phyloP scores from a whole-genome alignment of 2,329 filamentous ascomycete species.

The Tolypocladium pustulatum region DNA sequence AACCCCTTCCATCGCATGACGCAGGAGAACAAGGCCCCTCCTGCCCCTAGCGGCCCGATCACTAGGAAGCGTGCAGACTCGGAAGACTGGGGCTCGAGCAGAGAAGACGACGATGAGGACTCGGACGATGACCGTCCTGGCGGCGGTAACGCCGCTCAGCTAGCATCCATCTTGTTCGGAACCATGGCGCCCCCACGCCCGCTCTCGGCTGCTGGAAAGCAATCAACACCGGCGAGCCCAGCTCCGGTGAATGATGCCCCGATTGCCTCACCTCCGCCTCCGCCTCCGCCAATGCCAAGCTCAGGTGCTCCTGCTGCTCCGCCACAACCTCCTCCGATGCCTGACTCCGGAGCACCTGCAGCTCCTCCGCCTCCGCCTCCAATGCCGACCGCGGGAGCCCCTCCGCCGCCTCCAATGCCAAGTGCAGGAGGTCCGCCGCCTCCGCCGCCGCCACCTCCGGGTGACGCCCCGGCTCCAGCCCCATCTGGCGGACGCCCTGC shows the following conservation, averaged over 20 bases:
- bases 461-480: slow-evolving; percentile 31
- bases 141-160: slow-evolving; percentile 76
- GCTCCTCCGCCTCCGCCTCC: slow-evolving; percentile 20
- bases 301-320: slow-evolving; percentile 12
- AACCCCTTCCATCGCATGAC: slow-evolving; percentile 92
- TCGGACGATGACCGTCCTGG: slow-evolving; percentile 72
- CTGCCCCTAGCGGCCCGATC: slow-evolving; percentile 38
- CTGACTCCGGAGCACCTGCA: slow-evolving; percentile 13
- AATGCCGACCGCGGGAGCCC: slow-evolving; percentile 23
- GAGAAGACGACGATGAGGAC: slow-evolving; percentile 47
- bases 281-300: slow-evolving; percentile 17
- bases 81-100: slow-evolving; percentile 74
- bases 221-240: slow-evolving; percentile 33
- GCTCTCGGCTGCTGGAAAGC: slow-evolving; percentile 70
- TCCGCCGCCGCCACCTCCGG: slow-evolving; percentile 35
- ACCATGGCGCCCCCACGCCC: slow-evolving; percentile 93
- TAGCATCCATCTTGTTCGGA: slow-evolving; percentile 91
- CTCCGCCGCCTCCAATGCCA: slow-evolving; percentile 23
- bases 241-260: slow-evolving; percentile 28
- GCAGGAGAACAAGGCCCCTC: slow-evolving; percentile 44
- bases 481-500: slow-evolving; percentile 40
- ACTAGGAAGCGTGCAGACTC: slow-evolving; percentile 49
- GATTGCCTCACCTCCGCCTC: slow-evolving; percentile 25
- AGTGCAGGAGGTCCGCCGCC: slow-evolving; percentile 25
- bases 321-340: slow-evolving; percentile 18